Percentiles rank a stretch among this genome's conserved stretches.
Conservation (phyloP, 805 yeast species). For the Zygosaccharomyces bisporus region DNA sequence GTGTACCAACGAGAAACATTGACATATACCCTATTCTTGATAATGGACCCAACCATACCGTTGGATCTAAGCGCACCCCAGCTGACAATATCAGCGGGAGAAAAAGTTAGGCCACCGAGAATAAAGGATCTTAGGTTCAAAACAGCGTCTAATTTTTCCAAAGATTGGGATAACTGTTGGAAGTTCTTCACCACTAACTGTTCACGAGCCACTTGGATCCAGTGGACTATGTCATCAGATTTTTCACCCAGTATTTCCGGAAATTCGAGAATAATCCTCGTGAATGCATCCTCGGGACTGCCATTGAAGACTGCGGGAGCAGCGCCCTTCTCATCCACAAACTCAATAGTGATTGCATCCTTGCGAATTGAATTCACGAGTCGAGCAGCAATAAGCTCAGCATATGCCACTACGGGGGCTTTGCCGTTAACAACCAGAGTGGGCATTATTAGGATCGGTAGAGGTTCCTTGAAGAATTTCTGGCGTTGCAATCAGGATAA, state of each 20-base stretch:
- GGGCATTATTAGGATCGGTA: conserved; percentile 8
- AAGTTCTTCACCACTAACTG: conserved; percentile 80
- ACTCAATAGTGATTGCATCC: conserved; percentile 54
- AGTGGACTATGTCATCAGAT: conserved; percentile 45
- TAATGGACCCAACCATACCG: conserved; percentile 85
- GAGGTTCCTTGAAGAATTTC: not conserved
- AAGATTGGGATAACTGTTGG: conserved; percentile 71
- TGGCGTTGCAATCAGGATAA: not conserved
- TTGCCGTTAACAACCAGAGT: conserved; percentile 73
- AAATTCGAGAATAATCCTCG: conserved; percentile 48
- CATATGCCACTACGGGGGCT: conserved; percentile 79
- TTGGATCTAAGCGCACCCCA: conserved; percentile 96
- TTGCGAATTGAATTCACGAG: conserved; percentile 55
- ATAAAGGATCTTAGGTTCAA: conserved; percentile 81
- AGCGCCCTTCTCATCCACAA: conserved; percentile 68
- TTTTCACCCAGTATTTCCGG: conserved; percentile 41
- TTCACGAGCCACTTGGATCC: conserved; percentile 65
- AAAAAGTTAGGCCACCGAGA: conserved; percentile 54
- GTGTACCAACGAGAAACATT: conserved; percentile 94
- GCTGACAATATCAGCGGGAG: conserved; percentile 78
- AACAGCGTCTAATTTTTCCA: conserved; percentile 78
- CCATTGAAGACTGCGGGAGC: conserved; percentile 49
- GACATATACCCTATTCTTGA: conserved; percentile 77
- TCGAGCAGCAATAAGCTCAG: conserved; percentile 72
- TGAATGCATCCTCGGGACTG: conserved; percentile 44